A percentile compares a stretch with the other conserved stretches of the same genome.
These are phyloP conservation scores for Raphidocelis subcapitata DNA, from an alignment of 139 green algal genomes.

Conservation along the genomic window DNA sequence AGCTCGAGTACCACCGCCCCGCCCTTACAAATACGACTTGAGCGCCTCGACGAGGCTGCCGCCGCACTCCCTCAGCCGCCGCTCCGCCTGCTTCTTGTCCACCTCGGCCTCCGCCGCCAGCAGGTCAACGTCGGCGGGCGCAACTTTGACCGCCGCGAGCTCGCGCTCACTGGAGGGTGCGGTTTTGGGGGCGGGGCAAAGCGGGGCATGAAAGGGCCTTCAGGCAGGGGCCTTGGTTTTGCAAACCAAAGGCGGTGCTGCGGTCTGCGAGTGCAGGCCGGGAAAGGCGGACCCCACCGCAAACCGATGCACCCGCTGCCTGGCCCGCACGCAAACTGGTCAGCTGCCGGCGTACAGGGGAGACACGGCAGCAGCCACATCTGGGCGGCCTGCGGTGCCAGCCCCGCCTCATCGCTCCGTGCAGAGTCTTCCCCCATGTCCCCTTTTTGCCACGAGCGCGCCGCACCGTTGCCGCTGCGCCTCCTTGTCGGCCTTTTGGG, in stretches of 20 bases:
- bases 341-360: too few relatives aligned
- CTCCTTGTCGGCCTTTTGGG: constrained; percentile 61
- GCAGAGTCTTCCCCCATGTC: too few relatives aligned
- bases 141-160: constrained; percentile 77
- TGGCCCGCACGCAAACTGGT: neutral
- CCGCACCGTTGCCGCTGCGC: constrained; percentile 44
- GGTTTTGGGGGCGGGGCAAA: neutral
- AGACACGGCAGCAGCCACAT: too few relatives aligned
- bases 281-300: neutral
- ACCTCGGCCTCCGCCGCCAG: constrained; percentile 71
- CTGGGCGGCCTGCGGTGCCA: too few relatives aligned
- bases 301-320: neutral
- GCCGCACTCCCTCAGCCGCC: constrained; percentile 56
- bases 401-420: neutral
- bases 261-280: neutral
- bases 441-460: too few relatives aligned
- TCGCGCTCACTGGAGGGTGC: constrained; percentile 57
- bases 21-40: constrained; percentile 43
- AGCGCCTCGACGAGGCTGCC: constrained; percentile 62
- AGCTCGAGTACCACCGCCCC: too few relatives aligned
- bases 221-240: too few relatives aligned
- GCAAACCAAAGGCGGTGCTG: neutral
- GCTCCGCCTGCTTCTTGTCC: constrained; percentile 74
- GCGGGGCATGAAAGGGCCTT: neutral
- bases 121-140: constrained; percentile 60